Evolutionary conservation across 495 filamentous ascomycete species (phyloP), one percentile per base, ranked within the genome.

Genomic region (Friedmanniomyces simplex): DNA sequence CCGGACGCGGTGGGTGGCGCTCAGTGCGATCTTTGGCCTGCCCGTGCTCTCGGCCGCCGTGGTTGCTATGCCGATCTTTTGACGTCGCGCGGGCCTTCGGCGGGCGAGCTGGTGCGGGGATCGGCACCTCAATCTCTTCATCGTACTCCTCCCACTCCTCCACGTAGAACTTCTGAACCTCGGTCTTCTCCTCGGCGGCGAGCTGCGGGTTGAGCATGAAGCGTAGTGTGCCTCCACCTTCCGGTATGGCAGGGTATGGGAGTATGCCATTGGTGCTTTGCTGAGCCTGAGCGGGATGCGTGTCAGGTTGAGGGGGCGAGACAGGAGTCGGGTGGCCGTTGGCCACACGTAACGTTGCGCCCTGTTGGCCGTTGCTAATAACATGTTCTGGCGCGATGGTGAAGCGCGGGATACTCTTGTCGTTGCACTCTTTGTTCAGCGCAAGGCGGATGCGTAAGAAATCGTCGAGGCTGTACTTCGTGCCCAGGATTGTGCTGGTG

Each of bases 191-290:
- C 20, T 74, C 76, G 37, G 76, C 77, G 13, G 89, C 91, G 51
- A 86, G 78, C 45, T 80, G 82, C 13, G 85, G 79, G 65, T 96
- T 88, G 28, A 97, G 82, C 75, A 96, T 89, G 66, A 96, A 98
- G 13, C 93, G 83, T 28, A 93, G 79, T 0, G 94, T 95, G 21
- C 76, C 73, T 13, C 78, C 76, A 22, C 74, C 77, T 11, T 64
- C 58, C 6, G 66, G 59, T 10, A 62, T 36, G 0, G 64, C 24
- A 36, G 53, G 50, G 2, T 24, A 20, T 13, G 24, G 41, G 20
- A 50, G n/a, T 32, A 26, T 41, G 12, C 11, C 36, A 26, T 30
- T 20, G 14, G 46, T 22, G 21, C 54, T 48, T 39, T 57, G 37
- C 36, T 54, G 42, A n/a, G 43, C 20, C 25, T 64, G 46, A 20